Evolutionary conservation across 2,329 filamentous ascomycete genomes (phyloP), one percentile per base, ranked within the genome.

Genomic region (Colletotrichum godetiae): DNA sequence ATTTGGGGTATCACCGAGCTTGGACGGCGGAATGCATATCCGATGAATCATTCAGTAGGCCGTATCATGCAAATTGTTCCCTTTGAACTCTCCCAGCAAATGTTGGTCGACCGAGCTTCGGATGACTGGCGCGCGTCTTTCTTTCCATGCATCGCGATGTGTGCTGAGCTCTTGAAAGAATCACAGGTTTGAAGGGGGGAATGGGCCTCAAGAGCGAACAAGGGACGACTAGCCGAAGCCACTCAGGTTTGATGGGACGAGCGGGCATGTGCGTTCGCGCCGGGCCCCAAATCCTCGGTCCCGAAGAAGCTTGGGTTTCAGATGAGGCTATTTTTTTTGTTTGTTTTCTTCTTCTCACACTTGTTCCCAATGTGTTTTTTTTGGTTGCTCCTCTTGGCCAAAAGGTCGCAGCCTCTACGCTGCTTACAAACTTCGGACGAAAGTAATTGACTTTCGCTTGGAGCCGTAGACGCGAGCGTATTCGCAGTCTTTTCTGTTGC

Each of bases 391-490:
- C 19, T 24, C 8, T 49, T 27, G 35, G 27, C 19, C 27, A 15
- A 19, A 12, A 35, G 33, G 6, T 35, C 33, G 42, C 42, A 49
- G 22, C 42, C 19, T 49, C 4, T 49, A 49, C 42, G 42, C 42
- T 49, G 42, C 19, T 49, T n/a, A 49, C 42, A 19, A 42, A 49
- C 42, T 49, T 49, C 19, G 42, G 42, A 49, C 42, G 42, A 27
- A 24, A 3, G 63, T 46, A 70, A 70, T 70, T 73, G 70, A 73
- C 60, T 73, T 70, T 73, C 19, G 33, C n/a, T 15, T 57, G 49
- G 49, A 31, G 19, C 27, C 27, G 49, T 55, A 11, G 13, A 11
- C 24, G 35, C 11, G 19, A 66, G 35, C 22, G 22, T 19, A 15
- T 12, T 15, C 19, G 27, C 5, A 29, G 27, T 29, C 27, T 29